Evolutionary conservation across 1,139 yeast species (phyloP).

Genomic region (Pneumocystis carinii): DNA sequence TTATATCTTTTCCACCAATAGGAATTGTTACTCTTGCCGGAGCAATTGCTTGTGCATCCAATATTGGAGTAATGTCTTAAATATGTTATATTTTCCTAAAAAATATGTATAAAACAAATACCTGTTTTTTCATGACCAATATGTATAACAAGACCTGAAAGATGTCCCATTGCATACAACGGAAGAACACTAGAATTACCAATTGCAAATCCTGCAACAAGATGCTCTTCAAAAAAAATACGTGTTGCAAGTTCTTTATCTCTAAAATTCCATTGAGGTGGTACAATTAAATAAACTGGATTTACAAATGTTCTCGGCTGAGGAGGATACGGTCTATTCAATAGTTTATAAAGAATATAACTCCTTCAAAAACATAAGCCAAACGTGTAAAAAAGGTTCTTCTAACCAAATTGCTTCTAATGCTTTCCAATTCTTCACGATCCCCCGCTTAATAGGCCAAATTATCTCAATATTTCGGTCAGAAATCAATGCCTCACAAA

Average conservation of each 20-base stretch:
- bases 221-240: slow-evolving; percentile 52
- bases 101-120: not conserved
- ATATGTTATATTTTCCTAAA: not conserved
- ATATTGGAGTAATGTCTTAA: slow-evolving; percentile 55
- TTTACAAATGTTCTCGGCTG: slow-evolving; percentile 4
- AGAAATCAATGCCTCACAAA: not conserved
- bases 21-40: slow-evolving; percentile 39
- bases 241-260: slow-evolving; percentile 11
- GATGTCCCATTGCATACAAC: slow-evolving; percentile 54
- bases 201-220: slow-evolving; percentile 58
- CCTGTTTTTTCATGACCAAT: slow-evolving; percentile 54
- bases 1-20: slow-evolving; percentile 52
- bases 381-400: not conserved
- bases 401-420: slow-evolving; percentile 18
- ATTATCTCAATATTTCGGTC: not conserved
- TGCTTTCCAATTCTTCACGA: slow-evolving; percentile 11
- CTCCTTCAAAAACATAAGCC: not conserved
- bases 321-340: not conserved
- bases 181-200: slow-evolving; percentile 58
- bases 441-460: slow-evolving; percentile 9
- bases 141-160: slow-evolving; percentile 58
- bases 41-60: slow-evolving; percentile 49
- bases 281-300: slow-evolving; percentile 11
- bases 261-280: slow-evolving; percentile 10
- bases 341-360: slow-evolving; percentile 5